Percentiles rank a stretch among this genome's conserved stretches.
These are phyloP conservation scores for Fusarium ramigenum DNA, from an alignment of 2,329 filamentous ascomycete species.

Conservation along the genomic window DNA sequence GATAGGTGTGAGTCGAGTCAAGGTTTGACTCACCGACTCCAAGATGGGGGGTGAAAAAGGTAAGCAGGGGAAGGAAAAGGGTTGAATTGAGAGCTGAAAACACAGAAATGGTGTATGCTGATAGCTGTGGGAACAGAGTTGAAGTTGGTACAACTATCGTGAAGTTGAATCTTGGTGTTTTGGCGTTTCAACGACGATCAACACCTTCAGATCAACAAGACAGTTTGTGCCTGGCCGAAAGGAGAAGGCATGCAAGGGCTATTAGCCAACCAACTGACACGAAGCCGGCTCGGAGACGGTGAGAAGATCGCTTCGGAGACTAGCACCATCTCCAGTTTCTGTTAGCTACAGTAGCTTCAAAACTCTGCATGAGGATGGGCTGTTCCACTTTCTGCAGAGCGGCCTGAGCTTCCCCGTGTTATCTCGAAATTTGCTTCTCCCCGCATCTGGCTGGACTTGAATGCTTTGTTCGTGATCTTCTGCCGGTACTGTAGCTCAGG, in stretches of 20 bases:
- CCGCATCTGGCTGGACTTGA: slow-evolving; percentile 29
- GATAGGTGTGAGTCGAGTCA: slow-evolving; percentile 9
- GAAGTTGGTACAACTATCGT: slow-evolving; percentile 8
- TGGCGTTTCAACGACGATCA: slow-evolving; percentile 11
- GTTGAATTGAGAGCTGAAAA: background rate
- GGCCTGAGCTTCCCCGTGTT: slow-evolving; percentile 32
- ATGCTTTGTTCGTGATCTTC: slow-evolving; percentile 16
- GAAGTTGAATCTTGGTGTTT: slow-evolving; percentile 22
- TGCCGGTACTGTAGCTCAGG: slow-evolving; percentile 4
- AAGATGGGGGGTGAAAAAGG: background rate
- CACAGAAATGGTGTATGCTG: background rate
- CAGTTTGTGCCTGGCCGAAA: slow-evolving; percentile 22
- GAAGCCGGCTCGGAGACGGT: slow-evolving; percentile 9
- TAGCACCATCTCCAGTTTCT: slow-evolving; percentile 28
- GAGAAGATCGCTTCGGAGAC: slow-evolving; percentile 23
- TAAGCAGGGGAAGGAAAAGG: background rate
- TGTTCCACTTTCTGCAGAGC: slow-evolving; percentile 19
- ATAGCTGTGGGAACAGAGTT: background rate
- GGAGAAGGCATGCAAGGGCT: slow-evolving; percentile 30
- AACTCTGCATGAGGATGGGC: slow-evolving; percentile 36
- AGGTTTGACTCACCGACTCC: slow-evolving; percentile 17
- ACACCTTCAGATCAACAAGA: background rate
- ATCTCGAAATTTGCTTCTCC: slow-evolving; percentile 6
- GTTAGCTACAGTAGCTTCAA: slow-evolving; percentile 11
- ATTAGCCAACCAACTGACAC: slow-evolving; percentile 37